Base-by-base conservation (phyloP, 768 basidiomycete genomes). In the Pleurotus platypus region DNA sequence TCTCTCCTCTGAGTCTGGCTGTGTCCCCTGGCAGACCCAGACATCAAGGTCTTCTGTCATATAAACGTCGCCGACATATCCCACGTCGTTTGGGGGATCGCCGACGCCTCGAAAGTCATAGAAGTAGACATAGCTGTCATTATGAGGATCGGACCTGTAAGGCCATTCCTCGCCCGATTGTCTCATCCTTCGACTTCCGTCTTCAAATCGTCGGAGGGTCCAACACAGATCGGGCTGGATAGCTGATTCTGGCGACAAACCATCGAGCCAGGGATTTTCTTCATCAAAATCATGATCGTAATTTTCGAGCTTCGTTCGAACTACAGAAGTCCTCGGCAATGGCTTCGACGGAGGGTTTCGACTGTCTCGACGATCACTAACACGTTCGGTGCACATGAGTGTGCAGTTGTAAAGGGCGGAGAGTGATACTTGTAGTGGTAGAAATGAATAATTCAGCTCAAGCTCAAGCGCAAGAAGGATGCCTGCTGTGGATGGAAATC, bases 231-330 rank as follows among this genome's bases (percentile, higher is more conserved):
- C 43, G 4, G 58, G 38, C 27, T 56, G 43, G 4, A 22, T n/a
- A 7, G 6, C 22, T 7, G 58, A 59, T 7, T 38, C 48, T 46
- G 58, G 53, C 4, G 26, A 18, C 16, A 46, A 46, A 13, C 49
- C n/a, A 38, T 59, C 58, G 8, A 59, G 54, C 55, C 58, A 59
- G 27, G 58, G 58, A 30, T 56, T 59, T 30, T 35, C 30, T 11
- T 11, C 7, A 4, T 35, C 30, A 11, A 35, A 11, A 11, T 35
- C 30, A 35, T 35, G 30, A 35, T 9, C 8, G 11, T 11, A 35
- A 11, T 2, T 11, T 11, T 35, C 2, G 30, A 9, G 30, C 30
- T 35, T 35, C 11, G 9, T 35, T 35, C 11, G 30, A 35, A 9
- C 30, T 8, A 35, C 30, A 35, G 30, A 35, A 35, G 30, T 35